Base-by-base conservation (phyloP, 805 yeast genomes). In the Wickerhamomyces sydowiorum region DNA sequence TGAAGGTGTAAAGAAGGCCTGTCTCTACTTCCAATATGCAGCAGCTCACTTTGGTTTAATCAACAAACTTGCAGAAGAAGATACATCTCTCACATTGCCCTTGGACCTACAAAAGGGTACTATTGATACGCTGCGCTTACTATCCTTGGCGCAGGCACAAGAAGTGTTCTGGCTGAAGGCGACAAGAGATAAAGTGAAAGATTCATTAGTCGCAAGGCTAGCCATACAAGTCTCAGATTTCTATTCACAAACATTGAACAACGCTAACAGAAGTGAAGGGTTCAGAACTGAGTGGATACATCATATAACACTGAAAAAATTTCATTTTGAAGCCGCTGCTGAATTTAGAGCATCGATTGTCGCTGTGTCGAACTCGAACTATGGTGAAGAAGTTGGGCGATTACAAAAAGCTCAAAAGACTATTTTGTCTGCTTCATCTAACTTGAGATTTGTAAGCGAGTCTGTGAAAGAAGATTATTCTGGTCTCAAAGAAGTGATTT, bases 161-260 rank as follows among this genome's bases (percentile, higher is more conserved):
- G 96, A 90, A 55, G 72, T 78, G 12, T 78, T 83, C 39, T 89
- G 96, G 96, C 78, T 75, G 37, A 80, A 81, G 52, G 88, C 96
- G 0, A 60, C 69, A 0, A 59, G 63, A 30, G 59, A 62, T 15
- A 64, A 67, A 12, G 54, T 76, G 52, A 83, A 80, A 51, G 79
- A 84, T 53, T 65, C 82, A 0, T 65, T 79, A 4, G 62, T 89
- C 3, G 72, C 93, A 1, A 76, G 78, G 50, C 61, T 90, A 36
- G 75, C 96, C 0, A 60, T 67, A 5, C 87, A 82, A 52, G 82
- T 79, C 0, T 67, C 85, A 0, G 70, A 70, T 2, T 77, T 65
- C 42, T 90, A 88, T 52, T 53, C 59, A 2, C 50, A 60, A 19
- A 73, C 87, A 0, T 56, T 68, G 5, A 59, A 52, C 1, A 67